phyloP scores from a whole-genome alignment of 2,329 filamentous ascomycete genomes.

The Verticillium tricorpus region DNA sequence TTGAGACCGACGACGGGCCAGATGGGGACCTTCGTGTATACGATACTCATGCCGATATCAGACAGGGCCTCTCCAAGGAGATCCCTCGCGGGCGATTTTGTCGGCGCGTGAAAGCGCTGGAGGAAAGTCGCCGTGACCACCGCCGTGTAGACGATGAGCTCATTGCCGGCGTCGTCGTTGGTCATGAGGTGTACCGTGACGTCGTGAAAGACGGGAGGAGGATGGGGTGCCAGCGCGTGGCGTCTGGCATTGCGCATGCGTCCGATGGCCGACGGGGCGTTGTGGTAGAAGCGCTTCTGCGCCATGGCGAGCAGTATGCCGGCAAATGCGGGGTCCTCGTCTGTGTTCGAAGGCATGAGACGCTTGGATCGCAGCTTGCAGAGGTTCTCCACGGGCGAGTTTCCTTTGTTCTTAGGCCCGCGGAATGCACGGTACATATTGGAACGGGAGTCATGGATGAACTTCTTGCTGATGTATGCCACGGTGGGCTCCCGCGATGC shows the following conservation, averaged over 20 bases:
- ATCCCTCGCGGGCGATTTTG: slow-evolving; percentile 18
- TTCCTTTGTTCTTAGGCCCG: slow-evolving; percentile 34
- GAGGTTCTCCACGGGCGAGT: slow-evolving; percentile 43
- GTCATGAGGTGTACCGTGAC: slow-evolving; percentile 47
- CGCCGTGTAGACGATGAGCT: slow-evolving; percentile 51
- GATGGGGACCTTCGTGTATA: slow-evolving; percentile 43
- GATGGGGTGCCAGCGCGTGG: not conserved
- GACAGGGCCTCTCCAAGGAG: not conserved
- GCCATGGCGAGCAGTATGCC: slow-evolving; percentile 53
- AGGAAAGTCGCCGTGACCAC: slow-evolving; percentile 44
- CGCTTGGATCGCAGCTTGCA: slow-evolving; percentile 41
- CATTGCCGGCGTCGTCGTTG: slow-evolving; percentile 40
- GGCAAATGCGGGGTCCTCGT: slow-evolving; percentile 49
- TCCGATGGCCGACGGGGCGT: not conserved
- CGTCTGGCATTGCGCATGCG: not conserved
- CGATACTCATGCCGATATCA: slow-evolving; percentile 36
- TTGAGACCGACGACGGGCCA: slow-evolving; percentile 53
- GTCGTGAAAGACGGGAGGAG: slow-evolving; percentile 34
- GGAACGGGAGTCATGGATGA: slow-evolving; percentile 39
- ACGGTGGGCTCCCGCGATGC: slow-evolving; percentile 24
- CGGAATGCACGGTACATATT: slow-evolving; percentile 41
- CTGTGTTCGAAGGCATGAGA: slow-evolving; percentile 40
- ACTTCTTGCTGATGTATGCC: slow-evolving; percentile 43
- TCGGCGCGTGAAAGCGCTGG: slow-evolving; percentile 44
- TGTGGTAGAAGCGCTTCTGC: slow-evolving; percentile 46